Conservation (phyloP, 1,139 yeast genomes). For the Pichia sp. region DNA sequence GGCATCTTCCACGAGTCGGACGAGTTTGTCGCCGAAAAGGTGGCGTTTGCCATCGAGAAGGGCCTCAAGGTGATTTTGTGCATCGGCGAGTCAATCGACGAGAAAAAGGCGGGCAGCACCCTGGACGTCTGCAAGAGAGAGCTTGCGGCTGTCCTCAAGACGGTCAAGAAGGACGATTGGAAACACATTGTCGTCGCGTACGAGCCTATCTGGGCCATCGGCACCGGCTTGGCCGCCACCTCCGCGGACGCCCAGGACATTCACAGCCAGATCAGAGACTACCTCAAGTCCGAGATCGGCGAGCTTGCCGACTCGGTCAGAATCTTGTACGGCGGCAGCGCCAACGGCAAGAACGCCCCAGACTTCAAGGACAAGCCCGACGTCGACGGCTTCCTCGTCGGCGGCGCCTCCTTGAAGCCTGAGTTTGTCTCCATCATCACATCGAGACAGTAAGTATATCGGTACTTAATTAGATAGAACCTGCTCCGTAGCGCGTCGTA, state of each 20-base stretch:
- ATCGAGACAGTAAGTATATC: conserved; percentile 62
- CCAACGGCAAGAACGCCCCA: conserved; percentile 88
- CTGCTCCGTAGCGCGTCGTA: no score
- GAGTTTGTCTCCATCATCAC: conserved; percentile 94
- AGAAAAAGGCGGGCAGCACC: conserved; percentile 85
- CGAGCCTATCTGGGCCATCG: conserved; percentile 99
- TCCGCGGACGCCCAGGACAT: conserved; percentile 96
- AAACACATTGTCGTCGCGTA: conserved; percentile 89
- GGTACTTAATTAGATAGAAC: background rate
- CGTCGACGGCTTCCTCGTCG: conserved; percentile 98
- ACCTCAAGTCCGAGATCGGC: conserved; percentile 74
- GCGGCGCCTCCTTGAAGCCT: conserved; percentile 99
- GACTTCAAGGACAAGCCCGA: conserved; percentile 90
- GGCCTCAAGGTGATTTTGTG: conserved; percentile 90
- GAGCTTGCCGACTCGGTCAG: conserved; percentile 74
- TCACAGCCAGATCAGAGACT: conserved; percentile 84
- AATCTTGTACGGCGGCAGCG: conserved; percentile 98
- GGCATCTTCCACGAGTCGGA: conserved; percentile 86
- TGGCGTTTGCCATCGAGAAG: conserved; percentile 85
- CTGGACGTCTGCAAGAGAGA: conserved; percentile 85
- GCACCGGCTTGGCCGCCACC: conserved; percentile 99
- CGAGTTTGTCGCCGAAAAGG: conserved; percentile 90
- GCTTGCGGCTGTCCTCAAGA: conserved; percentile 80
- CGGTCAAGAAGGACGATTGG: conserved; percentile 73
- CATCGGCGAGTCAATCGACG: conserved; percentile 96